Evolutionary conservation across 768 basidiomycete genomes (phyloP).

Genomic region (Amanita jacksonii): DNA sequence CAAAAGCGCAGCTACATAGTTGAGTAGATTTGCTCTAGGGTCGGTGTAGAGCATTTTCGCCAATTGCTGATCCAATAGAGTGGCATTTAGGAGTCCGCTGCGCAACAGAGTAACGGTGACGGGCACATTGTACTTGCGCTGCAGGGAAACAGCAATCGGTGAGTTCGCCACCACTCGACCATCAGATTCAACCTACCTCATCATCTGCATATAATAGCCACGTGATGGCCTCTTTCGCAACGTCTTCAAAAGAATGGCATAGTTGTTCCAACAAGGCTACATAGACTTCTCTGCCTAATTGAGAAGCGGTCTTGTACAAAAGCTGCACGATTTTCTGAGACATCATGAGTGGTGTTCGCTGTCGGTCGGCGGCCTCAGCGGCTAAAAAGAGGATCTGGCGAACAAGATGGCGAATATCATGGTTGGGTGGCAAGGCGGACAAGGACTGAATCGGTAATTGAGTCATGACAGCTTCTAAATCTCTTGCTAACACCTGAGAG

Average conservation of each 20-base stretch:
- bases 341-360: slow-evolving; percentile 83
- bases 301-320: slow-evolving; percentile 79
- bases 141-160: slow-evolving; percentile 6
- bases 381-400: slow-evolving; percentile 77
- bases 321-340: slow-evolving; percentile 96
- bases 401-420: slow-evolving; percentile 79
- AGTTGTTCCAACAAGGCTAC: slow-evolving; percentile 83
- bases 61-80: slow-evolving; percentile 81
- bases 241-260: slow-evolving; percentile 83
- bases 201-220: slow-evolving; percentile 98
- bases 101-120: slow-evolving; percentile 86
- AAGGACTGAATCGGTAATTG: slow-evolving; percentile 70
- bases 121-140: slow-evolving; percentile 95
- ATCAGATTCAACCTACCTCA: slow-evolving; percentile 46
- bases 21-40: slow-evolving; percentile 65
- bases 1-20: slow-evolving; percentile 76
- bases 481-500: slow-evolving; percentile 33
- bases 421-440: slow-evolving; percentile 64
- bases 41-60: slow-evolving; percentile 78
- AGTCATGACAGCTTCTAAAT: slow-evolving; percentile 72
- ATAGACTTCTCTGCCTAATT: slow-evolving; percentile 89
- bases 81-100: slow-evolving; percentile 68
- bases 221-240: slow-evolving; percentile 91
- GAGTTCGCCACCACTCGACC: slow-evolving; percentile 9
- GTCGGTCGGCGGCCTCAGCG: slow-evolving; percentile 67